Conservation (phyloP, 2,329 filamentous ascomycete genomes). For the Fusarium sp. region DNA sequence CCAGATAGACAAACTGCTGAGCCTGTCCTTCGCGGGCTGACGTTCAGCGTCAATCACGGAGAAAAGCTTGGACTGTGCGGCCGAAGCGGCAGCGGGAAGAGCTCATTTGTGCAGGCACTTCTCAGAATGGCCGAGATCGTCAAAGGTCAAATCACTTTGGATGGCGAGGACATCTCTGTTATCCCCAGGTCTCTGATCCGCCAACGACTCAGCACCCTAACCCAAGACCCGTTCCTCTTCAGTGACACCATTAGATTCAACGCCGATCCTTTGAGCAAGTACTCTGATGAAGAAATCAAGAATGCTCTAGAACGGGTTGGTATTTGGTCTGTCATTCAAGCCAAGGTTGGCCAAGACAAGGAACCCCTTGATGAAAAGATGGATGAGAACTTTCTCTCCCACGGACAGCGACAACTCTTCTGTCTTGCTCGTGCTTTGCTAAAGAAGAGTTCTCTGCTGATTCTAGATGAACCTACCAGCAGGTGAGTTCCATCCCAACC, state of each 20-base stretch:
- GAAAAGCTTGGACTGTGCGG: constrained; percentile 59
- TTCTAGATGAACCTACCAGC: constrained; percentile 56
- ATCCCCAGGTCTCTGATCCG: constrained; percentile 45
- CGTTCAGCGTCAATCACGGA: constrained; percentile 47
- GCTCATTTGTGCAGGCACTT: constrained; percentile 56
- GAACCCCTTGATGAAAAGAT: constrained; percentile 49
- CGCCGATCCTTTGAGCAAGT: constrained; percentile 56
- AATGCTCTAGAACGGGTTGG: constrained; percentile 59
- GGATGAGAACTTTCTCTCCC: constrained; percentile 51
- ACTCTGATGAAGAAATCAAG: constrained; percentile 56
- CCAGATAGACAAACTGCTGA: constrained; percentile 31
- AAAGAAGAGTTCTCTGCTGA: constrained; percentile 42
- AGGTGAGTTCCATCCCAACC: constrained; percentile 33
- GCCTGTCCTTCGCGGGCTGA: constrained; percentile 47
- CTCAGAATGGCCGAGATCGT: constrained; percentile 61
- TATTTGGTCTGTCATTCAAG: constrained; percentile 57
- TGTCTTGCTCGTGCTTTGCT: constrained; percentile 48
- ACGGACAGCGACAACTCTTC: constrained; percentile 49
- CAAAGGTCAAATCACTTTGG: constrained; percentile 58
- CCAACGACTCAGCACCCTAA: constrained; percentile 56
- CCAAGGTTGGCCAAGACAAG: constrained; percentile 49
- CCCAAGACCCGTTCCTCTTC: constrained; percentile 66
- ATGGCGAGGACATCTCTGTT: constrained; percentile 54
- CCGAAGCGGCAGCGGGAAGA: constrained; percentile 54
- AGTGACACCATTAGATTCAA: constrained; percentile 63